Evolutionary conservation across 225 moss, liverwort and hornwort genomes (phyloP), one percentile per base, ranked within the genome.

Genomic region (Physcomitrium patens): DNA sequence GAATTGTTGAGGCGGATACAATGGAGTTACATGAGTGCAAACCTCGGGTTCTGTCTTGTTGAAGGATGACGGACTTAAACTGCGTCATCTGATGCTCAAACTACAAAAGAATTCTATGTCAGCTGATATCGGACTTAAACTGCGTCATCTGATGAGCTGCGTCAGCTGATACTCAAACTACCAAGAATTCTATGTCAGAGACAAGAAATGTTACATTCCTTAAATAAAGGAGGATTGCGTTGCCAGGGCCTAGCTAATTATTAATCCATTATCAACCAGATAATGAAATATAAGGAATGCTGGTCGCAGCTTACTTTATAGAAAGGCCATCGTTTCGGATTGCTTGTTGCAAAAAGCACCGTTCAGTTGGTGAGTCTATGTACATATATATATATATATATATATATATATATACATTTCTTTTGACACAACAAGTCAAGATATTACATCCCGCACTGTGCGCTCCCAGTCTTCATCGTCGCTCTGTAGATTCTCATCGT

Each of bases 401-500:
- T n/a, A n/a, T n/a, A n/a, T n/a, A n/a, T n/a, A 9, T 74, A 77
- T 70, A 48, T 70, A 77, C 84, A 84, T 96, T n/a, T n/a, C n/a
- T n/a, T n/a, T n/a, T n/a, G n/a, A n/a, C n/a, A n/a, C n/a, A n/a
- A n/a, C n/a, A n/a, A n/a, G n/a, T n/a, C n/a, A n/a, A n/a, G n/a
- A n/a, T n/a, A n/a, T n/a, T n/a, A n/a, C n/a, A n/a, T n/a, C 96
- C 17, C 90, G 83, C 82, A 96, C 86, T 60, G 91, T 96, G 26
- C 94, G 84, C 76, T 94, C 96, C 89, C 96, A 94, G 46, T 89
- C 89, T 27, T 96, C 94, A 51, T 96, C 96, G 41, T 96, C 96
- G 66, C 94, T 92, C 90, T 88, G 91, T 17, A 89, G 71, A 67
- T 85, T 89, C 49, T 92, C 96, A 19, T 96, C 93, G 20, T 96